These are phyloP conservation scores for Ascochyta lentis DNA, from an alignment of 2,329 filamentous ascomycete genomes.

Conservation along the genomic window DNA sequence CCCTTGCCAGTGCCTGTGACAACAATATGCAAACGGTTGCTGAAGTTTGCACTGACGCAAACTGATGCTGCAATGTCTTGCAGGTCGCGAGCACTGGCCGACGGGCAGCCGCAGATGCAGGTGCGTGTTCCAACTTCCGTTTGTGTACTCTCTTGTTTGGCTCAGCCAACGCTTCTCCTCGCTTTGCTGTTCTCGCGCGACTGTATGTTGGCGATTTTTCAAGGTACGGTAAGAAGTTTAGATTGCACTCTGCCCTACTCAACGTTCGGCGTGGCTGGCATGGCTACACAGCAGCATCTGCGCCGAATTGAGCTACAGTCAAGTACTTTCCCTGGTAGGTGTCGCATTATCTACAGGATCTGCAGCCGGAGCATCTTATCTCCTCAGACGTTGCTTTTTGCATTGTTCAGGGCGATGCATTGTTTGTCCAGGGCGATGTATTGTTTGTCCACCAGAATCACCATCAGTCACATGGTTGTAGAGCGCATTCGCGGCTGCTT, in stretches of 20 bases:
- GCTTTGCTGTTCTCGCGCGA: not conserved
- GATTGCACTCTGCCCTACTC: not conserved
- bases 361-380: not conserved
- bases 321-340: conserved; percentile 3
- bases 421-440: not conserved
- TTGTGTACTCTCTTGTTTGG: conserved; percentile 26
- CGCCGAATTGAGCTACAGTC: not conserved
- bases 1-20: conserved; percentile 27
- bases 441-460: not conserved
- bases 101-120: conserved; percentile 27
- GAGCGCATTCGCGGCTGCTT: not conserved
- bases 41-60: conserved; percentile 3
- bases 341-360: not conserved
- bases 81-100: conserved; percentile 16
- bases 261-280: not conserved
- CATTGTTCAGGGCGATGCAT: not conserved
- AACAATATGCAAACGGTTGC: conserved; percentile 11
- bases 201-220: not conserved
- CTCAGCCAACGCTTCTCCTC: conserved; percentile 7
- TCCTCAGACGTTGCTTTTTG: not conserved
- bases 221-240: not conserved
- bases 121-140: conserved; percentile 36
- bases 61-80: conserved; percentile 13
- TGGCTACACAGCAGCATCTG: conserved; percentile 1
- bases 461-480: not conserved